A percentile compares a stretch with the other conserved stretches of the same genome.
Conservation (phyloP, 495 filamentous ascomycete genomes). For the Trypethelium eluteriae region DNA sequence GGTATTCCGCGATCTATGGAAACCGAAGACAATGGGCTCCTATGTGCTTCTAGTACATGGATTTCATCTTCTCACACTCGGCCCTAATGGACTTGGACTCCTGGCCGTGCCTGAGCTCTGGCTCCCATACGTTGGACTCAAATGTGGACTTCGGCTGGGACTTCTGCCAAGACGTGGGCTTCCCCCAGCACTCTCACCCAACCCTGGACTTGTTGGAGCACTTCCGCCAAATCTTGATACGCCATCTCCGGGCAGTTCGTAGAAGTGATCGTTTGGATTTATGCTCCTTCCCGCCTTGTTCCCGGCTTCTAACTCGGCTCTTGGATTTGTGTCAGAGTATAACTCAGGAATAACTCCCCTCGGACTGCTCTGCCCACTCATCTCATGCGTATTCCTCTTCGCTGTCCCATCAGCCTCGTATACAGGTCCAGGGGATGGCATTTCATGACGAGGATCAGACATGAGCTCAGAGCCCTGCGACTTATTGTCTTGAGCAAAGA, state of each 20-base stretch:
- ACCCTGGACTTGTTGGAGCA: background rate
- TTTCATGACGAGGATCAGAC: background rate
- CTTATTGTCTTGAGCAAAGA: background rate
- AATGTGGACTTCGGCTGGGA: background rate
- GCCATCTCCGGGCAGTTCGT: constrained; percentile 4
- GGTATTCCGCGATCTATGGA: too few species aligned
- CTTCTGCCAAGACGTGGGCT: constrained; percentile 1
- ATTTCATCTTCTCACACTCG: background rate
- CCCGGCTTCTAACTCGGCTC: background rate
- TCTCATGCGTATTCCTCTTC: constrained; percentile 5
- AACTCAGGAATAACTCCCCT: background rate
- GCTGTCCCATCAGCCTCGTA: constrained; percentile 3
- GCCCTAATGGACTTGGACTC: background rate
- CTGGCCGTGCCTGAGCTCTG: constrained; percentile 1
- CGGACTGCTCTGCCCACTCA: constrained; percentile 7
- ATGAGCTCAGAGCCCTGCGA: background rate
- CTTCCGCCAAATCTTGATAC: constrained; percentile 1
- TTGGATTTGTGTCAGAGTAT: background rate
- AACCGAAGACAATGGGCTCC: too few species aligned
- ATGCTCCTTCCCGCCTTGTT: background rate
- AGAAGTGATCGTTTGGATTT: constrained; percentile 2
- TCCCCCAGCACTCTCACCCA: background rate
- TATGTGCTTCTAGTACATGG: background rate
- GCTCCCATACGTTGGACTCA: background rate
- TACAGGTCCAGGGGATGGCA: background rate